Percentiles rank a stretch among this genome's conserved stretches.
These are phyloP conservation scores for Platanthera guangdongensis DNA, from an alignment of 106 monocot genomes.

Conservation along the genomic window DNA sequence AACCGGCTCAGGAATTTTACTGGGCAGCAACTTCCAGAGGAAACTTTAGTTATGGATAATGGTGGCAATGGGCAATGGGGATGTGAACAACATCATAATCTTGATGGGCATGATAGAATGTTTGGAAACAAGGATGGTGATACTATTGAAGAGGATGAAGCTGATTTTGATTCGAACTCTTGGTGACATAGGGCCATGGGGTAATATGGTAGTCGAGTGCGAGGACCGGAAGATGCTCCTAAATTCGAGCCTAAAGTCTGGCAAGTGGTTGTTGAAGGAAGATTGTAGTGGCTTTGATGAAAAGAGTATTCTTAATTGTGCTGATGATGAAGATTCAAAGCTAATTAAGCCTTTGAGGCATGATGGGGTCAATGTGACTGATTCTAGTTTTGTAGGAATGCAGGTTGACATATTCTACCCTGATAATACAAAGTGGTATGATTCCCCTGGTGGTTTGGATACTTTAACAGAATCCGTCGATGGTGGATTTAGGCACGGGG, in stretches of 20 bases:
- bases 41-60: conserved; percentile 32
- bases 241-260: conserved; percentile 49
- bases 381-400: conserved; percentile 56
- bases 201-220: conserved; percentile 46
- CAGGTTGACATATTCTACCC: conserved; percentile 78
- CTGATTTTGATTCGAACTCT: conserved; percentile 61
- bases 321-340: conserved; percentile 65
- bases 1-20: conserved; percentile 50
- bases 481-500: conserved; percentile 37
- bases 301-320: conserved; percentile 71
- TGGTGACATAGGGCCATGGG: conserved; percentile 58
- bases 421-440: conserved; percentile 60
- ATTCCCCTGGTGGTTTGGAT: conserved; percentile 55
- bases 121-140: conserved; percentile 50
- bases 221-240: conserved; percentile 50
- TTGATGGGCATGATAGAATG: conserved; percentile 41
- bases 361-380: conserved; percentile 47
- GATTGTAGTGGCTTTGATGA: conserved; percentile 76
- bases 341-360: conserved; percentile 69
- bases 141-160: conserved; percentile 69
- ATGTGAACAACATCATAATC: conserved; percentile 26
- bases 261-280: conserved; percentile 81
- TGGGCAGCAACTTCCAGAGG: conserved; percentile 31
- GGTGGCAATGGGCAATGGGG: conserved; percentile 58
- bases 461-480: conserved; percentile 31